A percentile compares a stretch with the other conserved stretches of the same genome.
These are phyloP conservation scores for Botrytis pseudocinerea DNA, from an alignment of 2,329 filamentous ascomycete species.

Conservation along the genomic window DNA sequence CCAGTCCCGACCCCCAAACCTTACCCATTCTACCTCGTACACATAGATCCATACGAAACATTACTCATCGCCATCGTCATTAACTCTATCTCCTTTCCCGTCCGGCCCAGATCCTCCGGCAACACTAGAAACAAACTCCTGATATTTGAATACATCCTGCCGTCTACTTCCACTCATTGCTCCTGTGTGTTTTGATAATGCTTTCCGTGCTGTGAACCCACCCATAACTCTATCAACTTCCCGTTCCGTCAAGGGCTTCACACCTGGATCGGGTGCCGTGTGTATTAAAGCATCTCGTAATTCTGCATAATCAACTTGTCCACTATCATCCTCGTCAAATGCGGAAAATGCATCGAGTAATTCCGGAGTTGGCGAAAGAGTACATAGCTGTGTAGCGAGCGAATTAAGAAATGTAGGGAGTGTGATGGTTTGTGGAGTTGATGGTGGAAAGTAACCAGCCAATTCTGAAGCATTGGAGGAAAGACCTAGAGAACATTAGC, in stretches of 20 bases:
- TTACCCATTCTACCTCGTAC: slow-evolving; percentile 10
- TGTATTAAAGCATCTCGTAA: slow-evolving; percentile 80
- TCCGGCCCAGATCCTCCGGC: slow-evolving; percentile 36
- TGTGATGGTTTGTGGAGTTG: slow-evolving; percentile 69
- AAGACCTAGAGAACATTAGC: slow-evolving; percentile 55
- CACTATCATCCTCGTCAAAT: slow-evolving; percentile 94
- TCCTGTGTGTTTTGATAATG: slow-evolving; percentile 65
- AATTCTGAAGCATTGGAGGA: slow-evolving; percentile 70
- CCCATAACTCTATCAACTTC: slow-evolving; percentile 87
- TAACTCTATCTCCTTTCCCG: slow-evolving; percentile 30
- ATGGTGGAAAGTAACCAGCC: slow-evolving; percentile 79
- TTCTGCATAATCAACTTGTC: slow-evolving; percentile 82
- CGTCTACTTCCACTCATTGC: slow-evolving; percentile 55
- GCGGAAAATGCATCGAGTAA: slow-evolving; percentile 88
- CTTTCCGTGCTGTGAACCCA: slow-evolving; percentile 80
- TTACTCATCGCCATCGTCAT: slow-evolving; percentile 25
- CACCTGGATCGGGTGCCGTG: slow-evolving; percentile 75
- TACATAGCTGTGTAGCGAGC: slow-evolving; percentile 70
- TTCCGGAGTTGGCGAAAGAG: slow-evolving; percentile 76
- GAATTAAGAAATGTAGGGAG: slow-evolving; percentile 85
- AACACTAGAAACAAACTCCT: slow-evolving; percentile 71
- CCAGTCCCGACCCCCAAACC: slow-evolving; percentile 10
- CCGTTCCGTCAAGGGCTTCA: slow-evolving; percentile 60
- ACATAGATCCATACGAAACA: slow-evolving; percentile 22
- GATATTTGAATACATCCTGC: slow-evolving; percentile 90